Evolutionary conservation across 1,284 basidiomycete genomes (phyloP).

Genomic region (Ceratorhiza oryzae-sativae): DNA sequence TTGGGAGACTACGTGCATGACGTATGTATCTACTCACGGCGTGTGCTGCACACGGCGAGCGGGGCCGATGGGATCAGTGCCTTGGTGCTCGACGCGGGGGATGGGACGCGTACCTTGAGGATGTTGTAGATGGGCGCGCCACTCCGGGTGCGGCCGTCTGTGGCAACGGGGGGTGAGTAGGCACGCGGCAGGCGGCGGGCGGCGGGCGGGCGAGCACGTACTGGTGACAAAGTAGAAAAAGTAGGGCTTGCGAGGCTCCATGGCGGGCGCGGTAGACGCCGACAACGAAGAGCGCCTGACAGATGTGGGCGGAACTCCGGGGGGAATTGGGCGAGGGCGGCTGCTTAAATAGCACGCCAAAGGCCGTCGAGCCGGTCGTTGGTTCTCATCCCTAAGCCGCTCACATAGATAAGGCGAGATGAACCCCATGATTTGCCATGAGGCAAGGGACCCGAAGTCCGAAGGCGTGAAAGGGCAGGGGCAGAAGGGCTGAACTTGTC

Average conservation of each 20-base stretch:
- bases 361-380: conserved; percentile 13
- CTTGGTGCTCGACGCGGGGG: neutral
- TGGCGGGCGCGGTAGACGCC: neutral
- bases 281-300: neutral
- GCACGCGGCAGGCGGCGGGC: neutral
- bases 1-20: conserved; percentile 12
- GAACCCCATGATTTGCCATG: conserved; percentile 38
- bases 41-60: conserved; percentile 10
- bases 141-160: conserved; percentile 26
- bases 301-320: conserved; percentile 9
- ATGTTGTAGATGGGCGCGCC: conserved; percentile 31
- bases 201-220: neutral
- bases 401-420: conserved; percentile 38
- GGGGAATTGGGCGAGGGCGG: neutral
- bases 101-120: neutral
- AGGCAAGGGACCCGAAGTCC: conserved; percentile 39
- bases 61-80: neutral
- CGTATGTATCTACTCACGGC: conserved; percentile 35
- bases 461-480: conserved; percentile 37
- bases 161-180: neutral
- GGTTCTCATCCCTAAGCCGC: conserved; percentile 35
- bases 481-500: conserved; percentile 25
- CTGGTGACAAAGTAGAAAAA: conserved; percentile 37
- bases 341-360: conserved; percentile 32
- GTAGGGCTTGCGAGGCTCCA: conserved; percentile 34